Conservation (phyloP, 768 basidiomycete genomes). For the Gloeopeniophorella convolvens region DNA sequence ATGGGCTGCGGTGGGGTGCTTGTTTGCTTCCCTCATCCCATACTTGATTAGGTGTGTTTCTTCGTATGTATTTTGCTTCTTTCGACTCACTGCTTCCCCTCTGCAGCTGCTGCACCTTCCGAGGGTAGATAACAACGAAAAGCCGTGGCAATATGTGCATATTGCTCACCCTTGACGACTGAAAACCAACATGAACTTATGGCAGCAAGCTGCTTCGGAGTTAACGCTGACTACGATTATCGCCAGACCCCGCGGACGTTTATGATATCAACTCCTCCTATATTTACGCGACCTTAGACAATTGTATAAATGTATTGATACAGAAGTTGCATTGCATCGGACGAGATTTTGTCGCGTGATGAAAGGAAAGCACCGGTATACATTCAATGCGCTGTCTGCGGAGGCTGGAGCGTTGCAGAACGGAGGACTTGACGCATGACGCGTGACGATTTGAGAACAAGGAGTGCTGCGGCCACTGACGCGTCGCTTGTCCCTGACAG, state of each 20-base stretch:
- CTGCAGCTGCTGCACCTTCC: conserved; percentile 73
- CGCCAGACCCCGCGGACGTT: conserved; percentile 4
- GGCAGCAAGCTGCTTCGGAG: conserved; percentile 5
- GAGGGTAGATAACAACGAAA: conserved; percentile 38
- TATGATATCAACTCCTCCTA: conserved; percentile 9
- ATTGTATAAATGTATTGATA: conserved; percentile 17
- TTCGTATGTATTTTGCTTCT: not conserved
- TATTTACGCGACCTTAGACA: conserved; percentile 8
- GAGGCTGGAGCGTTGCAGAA: too few species aligned
- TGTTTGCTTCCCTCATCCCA: conserved; percentile 60
- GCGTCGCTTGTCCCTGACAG: too few species aligned
- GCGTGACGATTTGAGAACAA: too few species aligned
- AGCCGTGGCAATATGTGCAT: not conserved
- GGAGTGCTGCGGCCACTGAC: too few species aligned
- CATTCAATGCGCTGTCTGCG: too few species aligned
- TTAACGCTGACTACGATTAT: conserved; percentile 2
- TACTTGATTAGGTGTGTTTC: conserved; percentile 66
- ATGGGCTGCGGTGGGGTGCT: conserved; percentile 70
- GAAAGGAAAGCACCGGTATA: too few species aligned
- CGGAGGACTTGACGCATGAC: too few species aligned
- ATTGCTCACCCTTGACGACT: not conserved
- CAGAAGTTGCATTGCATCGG: too few species aligned
- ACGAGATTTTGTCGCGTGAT: too few species aligned
- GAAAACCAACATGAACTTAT: not conserved
- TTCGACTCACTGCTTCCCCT: not conserved